Evolutionary conservation across 2,329 filamentous ascomycete genomes (phyloP), one percentile per base, ranked within the genome.

Genomic region (Sporothrix brunneoviolacea): DNA sequence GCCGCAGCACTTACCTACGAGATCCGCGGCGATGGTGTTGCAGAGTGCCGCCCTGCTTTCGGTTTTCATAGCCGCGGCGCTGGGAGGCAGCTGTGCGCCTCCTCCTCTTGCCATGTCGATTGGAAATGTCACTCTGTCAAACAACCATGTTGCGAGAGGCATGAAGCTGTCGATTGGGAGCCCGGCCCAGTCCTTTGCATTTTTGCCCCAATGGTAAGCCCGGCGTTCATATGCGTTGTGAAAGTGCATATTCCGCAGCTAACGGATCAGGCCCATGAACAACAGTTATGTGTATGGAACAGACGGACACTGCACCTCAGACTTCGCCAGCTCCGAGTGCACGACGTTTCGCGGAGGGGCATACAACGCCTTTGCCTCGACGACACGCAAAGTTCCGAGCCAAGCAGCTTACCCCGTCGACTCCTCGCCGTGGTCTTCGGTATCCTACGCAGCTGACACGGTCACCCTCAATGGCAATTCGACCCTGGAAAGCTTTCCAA

Each of bases 311-410:
- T 54, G 51, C 51, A 33, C 18, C 13, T 9, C 43, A 2, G 30
- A 44, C 39, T 15, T n/a, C 21, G n/a, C 43, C n/a, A 18, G n/a
- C 3, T 36, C 22, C 10, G 46, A 24, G 4, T 57, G 53, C 30
- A 48, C 48, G 1, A 57, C 55, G 2, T 46, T 50, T n/a, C 53
- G 55, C 9, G 55, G 55, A n/a, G 55, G 55, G 4, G 27, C 38
- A 0, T 57, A 53, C 42, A n/a, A 53, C 27, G 9, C 16, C 2
- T 10, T 46, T 8, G 19, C 19, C 5, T 56, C 52, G 24, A 41
- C 12, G 7, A 35, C 54, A 12, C 41, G 42, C n/a, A 35, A 24
- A 0, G 21, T 15, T 2, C 52, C 39, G 8, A 22, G 12, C 21
- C 8, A 12, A n/a, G n/a, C n/a, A n/a, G 9, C 8, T 8, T 40